Evolutionary conservation across 2,329 filamentous ascomycete genomes (phyloP), one percentile per base, ranked within the genome.

Genomic region (Xylaria digitata): DNA sequence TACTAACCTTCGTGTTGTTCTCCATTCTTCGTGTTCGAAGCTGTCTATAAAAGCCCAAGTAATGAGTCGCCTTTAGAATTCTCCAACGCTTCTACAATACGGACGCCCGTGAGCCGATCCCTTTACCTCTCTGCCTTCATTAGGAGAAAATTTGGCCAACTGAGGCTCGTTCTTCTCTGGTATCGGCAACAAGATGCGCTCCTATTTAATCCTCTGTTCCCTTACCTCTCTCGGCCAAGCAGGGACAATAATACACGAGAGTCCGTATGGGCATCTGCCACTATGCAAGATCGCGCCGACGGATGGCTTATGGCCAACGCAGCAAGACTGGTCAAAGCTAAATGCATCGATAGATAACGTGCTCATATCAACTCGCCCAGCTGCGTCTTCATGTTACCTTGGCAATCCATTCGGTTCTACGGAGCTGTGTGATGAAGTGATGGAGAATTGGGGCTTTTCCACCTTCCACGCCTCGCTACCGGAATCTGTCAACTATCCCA

Each of bases 221-320:
- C 26, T 26, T 26, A 5, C 26, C 26, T 26, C 26, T 26, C 26
- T 26, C 26, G 26, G 26, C 26, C 1, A 26, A 26, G 26, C 26
- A 26, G 26, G 26, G 26, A 5, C 26, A 3, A 26, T 26, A 26
- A 26, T 26, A 26, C 26, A 5, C 26, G 26, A 26, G 42, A 45
- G 15, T 7, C 52, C 52, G 11, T 54, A 54, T 54, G 17, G 34
- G 17, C 34, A 54, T 17, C n/a, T 54, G n/a, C 52, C 52, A 2
- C 52, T 11, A 17, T 54, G 52, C 11, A 54, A 54, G n/a, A 32
- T 42, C 52, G 17, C 52, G 52, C 52, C 52, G 2, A 42, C 52
- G 2, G 52, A 42, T 9, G 6, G 2, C 34, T 4, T 19, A 23
- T 54, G 52, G 52, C 52, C 52, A 9, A 13, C 52, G 11, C 9